These are phyloP conservation scores for Ocimum tenuiflorum DNA, from an alignment of 257 asterid species.

Conservation along the genomic window DNA sequence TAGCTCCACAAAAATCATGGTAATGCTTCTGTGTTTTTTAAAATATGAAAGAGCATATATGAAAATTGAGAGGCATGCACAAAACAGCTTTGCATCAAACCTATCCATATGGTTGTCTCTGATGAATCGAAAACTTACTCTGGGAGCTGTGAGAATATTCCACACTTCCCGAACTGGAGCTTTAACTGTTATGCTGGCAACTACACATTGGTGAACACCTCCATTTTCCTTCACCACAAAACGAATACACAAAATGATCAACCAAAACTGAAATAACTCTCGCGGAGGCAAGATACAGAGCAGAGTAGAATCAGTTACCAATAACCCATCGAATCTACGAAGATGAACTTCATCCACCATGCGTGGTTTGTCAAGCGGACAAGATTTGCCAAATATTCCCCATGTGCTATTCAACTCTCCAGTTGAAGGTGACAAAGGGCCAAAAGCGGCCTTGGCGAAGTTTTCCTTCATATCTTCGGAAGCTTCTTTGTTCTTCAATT, in stretches of 20 bases:
- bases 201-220: conserved; percentile 88
- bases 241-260: conserved; percentile 22
- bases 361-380: conserved; percentile 69
- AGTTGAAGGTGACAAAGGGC: conserved; percentile 53
- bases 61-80: too few species aligned
- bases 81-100: too few species aligned
- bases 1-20: not conserved
- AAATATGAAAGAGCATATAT: too few species aligned
- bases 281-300: not conserved
- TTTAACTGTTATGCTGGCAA: conserved; percentile 90
- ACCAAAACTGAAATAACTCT: conserved; percentile 8
- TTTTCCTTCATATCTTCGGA: conserved; percentile 38
- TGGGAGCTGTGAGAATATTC: conserved; percentile 84
- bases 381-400: conserved; percentile 78
- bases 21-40: not conserved
- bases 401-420: conserved; percentile 55
- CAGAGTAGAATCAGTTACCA: conserved; percentile 46
- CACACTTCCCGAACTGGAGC: conserved; percentile 85
- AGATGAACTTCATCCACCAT: conserved; percentile 93
- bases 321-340: conserved; percentile 89
- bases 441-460: conserved; percentile 45
- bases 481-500: conserved; percentile 32
- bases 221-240: conserved; percentile 75
- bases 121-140: conserved; percentile 48
- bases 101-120: too few species aligned